Percentiles rank a stretch among this genome's conserved stretches.
Evolutionary conservation across 352 stramenopile species (phyloP).

Genomic region (Phytophthora pisi): DNA sequence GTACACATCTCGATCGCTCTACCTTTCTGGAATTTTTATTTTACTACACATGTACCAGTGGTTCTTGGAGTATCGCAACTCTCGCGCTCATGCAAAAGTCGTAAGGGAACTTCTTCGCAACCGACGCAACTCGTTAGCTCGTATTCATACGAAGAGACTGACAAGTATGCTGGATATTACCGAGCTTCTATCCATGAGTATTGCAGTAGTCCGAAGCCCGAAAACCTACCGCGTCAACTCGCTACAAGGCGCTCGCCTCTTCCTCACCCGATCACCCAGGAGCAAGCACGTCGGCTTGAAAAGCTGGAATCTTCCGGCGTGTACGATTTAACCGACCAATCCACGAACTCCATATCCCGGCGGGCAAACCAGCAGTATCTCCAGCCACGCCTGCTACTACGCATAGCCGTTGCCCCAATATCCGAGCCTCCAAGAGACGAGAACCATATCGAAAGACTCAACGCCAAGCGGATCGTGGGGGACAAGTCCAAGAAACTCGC

Average conservation of each 20-base stretch:
- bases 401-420: background rate
- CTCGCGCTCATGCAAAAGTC: background rate
- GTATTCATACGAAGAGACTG: background rate
- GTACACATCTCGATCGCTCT: background rate
- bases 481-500: constrained; percentile 5
- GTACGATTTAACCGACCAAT: background rate
- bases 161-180: background rate
- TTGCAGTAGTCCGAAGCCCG: background rate
- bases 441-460: background rate
- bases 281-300: background rate
- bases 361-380: background rate
- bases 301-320: background rate
- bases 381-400: background rate
- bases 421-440: background rate
- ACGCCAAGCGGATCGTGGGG: background rate
- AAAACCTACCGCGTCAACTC: background rate
- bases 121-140: background rate
- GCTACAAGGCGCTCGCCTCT: background rate
- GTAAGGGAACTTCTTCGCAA: background rate
- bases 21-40: background rate
- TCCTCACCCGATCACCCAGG: background rate
- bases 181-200: background rate
- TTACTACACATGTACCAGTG: background rate
- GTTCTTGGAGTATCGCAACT: background rate
- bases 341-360: background rate